Evolutionary conservation across 441 rosid species (phyloP).

Genomic region (Kokia cookei): DNA sequence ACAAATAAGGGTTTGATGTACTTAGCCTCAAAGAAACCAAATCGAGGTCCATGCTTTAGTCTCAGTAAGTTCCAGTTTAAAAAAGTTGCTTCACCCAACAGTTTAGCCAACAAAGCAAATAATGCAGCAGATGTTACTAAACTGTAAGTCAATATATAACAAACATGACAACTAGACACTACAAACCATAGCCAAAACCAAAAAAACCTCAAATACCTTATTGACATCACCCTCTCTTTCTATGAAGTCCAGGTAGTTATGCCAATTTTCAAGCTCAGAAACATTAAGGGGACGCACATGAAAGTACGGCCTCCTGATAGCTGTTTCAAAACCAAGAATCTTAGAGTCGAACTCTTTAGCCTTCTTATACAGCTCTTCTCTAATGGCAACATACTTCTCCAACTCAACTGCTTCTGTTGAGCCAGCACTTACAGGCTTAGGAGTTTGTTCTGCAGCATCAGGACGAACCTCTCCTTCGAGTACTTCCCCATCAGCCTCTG

Average conservation of each 20-base stretch:
- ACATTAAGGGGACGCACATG: slow-evolving; percentile 89
- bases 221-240: slow-evolving; percentile 81
- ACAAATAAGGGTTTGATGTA: slow-evolving; percentile 80
- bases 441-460: slow-evolving; percentile 50
- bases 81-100: slow-evolving; percentile 97
- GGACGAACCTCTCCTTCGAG: slow-evolving; percentile 52
- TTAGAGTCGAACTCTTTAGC: slow-evolving; percentile 93
- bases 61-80: slow-evolving; percentile 87
- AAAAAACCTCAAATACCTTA: slow-evolving; percentile 65
- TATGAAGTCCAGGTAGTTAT: slow-evolving; percentile 71
- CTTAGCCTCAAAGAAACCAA: slow-evolving; percentile 97
- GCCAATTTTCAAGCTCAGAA: slow-evolving; percentile 96
- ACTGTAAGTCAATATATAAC: slow-evolving; percentile 79
- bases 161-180: slow-evolving; percentile 53
- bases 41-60: slow-evolving; percentile 84
- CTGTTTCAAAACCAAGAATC: slow-evolving; percentile 87
- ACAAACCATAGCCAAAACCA: slow-evolving; percentile 29
- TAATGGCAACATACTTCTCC: slow-evolving; percentile 73
- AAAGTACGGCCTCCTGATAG: slow-evolving; percentile 94
- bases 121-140: slow-evolving; percentile 92
- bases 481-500: slow-evolving; percentile 38
- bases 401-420: slow-evolving; percentile 83
- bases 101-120: slow-evolving; percentile 92
- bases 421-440: slow-evolving; percentile 59
- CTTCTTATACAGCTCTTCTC: slow-evolving; percentile 90